Percentiles rank a stretch among this genome's conserved stretches.
phyloP scores from a whole-genome alignment of 2,329 filamentous ascomycete genomes.

The Nemania abortiva region DNA sequence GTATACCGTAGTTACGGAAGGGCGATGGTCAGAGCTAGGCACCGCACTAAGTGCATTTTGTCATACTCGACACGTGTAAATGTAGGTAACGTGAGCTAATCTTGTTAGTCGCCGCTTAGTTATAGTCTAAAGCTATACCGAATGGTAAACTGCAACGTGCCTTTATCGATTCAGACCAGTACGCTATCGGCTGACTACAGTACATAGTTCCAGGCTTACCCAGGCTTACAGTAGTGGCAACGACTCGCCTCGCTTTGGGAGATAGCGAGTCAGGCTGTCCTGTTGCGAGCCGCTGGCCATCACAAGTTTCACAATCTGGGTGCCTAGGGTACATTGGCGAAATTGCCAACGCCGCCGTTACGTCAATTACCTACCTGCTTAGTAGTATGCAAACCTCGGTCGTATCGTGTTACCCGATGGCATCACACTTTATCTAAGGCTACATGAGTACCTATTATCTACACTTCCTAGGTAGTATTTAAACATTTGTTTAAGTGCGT shows the following conservation, averaged over 20 bases:
- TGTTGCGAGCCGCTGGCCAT: too few relatives aligned
- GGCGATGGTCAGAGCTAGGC: neutral
- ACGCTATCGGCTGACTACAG: neutral
- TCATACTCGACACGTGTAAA: slow-evolving; percentile 15
- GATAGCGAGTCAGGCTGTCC: neutral
- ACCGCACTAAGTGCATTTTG: neutral
- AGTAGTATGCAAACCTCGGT: slow-evolving; percentile 17
- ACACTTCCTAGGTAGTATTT: too few relatives aligned
- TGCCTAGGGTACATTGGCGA: neutral
- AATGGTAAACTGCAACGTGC: neutral
- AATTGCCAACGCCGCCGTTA: slow-evolving; percentile 17
- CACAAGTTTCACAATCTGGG: neutral
- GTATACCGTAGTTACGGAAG: neutral
- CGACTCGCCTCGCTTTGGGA: neutral
- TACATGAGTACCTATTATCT: too few relatives aligned
- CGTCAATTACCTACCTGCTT: slow-evolving; percentile 12
- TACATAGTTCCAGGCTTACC: too few relatives aligned
- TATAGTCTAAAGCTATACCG: slow-evolving; percentile 5
- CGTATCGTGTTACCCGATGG: slow-evolving; percentile 25
- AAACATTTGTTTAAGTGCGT: too few relatives aligned
- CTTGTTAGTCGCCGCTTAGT: slow-evolving; percentile 1
- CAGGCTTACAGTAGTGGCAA: neutral
- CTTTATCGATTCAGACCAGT: neutral
- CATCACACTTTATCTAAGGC: neutral
- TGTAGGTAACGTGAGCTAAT: slow-evolving; percentile 2